Evolutionary conservation across 1,139 yeast genomes (phyloP).

Genomic region (Saccharomyces hybrid): DNA sequence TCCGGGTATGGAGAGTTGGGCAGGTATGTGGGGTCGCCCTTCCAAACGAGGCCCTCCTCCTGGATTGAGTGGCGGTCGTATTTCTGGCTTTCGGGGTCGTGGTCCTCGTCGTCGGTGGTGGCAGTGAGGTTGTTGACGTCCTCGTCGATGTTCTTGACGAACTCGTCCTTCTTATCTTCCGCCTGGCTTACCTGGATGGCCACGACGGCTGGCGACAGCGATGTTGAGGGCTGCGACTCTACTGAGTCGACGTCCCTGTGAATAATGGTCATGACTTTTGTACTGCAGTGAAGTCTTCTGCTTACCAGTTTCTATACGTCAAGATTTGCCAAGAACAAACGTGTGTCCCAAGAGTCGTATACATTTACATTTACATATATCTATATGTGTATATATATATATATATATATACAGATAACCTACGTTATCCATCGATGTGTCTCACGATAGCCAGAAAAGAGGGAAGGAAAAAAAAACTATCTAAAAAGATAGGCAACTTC

Average conservation of each 20-base stretch:
- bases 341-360: background rate
- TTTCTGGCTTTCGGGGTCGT: constrained; percentile 1
- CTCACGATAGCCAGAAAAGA: background rate
- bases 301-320: too few species aligned
- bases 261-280: background rate
- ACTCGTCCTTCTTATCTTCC: background rate
- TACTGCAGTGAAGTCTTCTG: too few species aligned
- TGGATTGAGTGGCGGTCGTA: background rate
- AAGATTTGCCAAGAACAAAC: background rate
- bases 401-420: too few species aligned
- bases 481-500: background rate
- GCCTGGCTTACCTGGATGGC: background rate
- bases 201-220: background rate
- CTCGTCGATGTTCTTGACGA: background rate
- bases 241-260: background rate
- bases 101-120: constrained; percentile 1
- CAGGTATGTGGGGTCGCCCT: constrained; percentile 32
- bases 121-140: background rate
- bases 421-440: too few species aligned
- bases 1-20: constrained; percentile 51
- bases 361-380: too few species aligned
- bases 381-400: background rate
- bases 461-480: background rate
- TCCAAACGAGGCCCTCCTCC: constrained; percentile 11
- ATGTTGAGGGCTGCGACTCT: background rate